Evolutionary conservation across 805 yeast genomes (phyloP).

Genomic region (Starmerella scarabaei): DNA sequence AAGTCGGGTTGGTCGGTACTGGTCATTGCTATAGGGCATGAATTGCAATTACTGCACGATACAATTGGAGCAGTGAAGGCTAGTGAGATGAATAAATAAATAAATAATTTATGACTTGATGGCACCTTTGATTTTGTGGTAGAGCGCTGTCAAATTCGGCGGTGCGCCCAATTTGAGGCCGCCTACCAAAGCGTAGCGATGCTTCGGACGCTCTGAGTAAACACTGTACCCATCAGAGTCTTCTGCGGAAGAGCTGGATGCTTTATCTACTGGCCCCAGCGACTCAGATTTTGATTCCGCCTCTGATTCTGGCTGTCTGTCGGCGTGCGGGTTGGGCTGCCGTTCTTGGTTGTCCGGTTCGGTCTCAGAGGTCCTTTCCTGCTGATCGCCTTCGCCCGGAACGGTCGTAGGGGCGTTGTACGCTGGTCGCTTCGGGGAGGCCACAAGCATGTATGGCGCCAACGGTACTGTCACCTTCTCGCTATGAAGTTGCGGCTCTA

Average conservation of each 20-base stretch:
- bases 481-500: slow-evolving; percentile 12
- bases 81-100: slow-evolving; percentile 1
- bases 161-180: slow-evolving; percentile 12
- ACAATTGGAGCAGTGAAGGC: slow-evolving; percentile 19
- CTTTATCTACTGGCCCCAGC: neutral
- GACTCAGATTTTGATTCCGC: neutral
- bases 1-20: slow-evolving; percentile 22
- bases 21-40: slow-evolving; percentile 25
- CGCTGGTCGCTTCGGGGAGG: slow-evolving; percentile 20
- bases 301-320: neutral
- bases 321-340: neutral
- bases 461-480: slow-evolving; percentile 16
- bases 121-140: slow-evolving; percentile 5
- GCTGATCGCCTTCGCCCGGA: neutral
- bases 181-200: slow-evolving; percentile 14
- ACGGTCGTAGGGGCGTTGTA: slow-evolving; percentile 2
- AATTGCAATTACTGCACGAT: slow-evolving; percentile 20
- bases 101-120: neutral
- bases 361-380: neutral
- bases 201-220: slow-evolving; percentile 11
- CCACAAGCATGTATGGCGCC: slow-evolving; percentile 17
- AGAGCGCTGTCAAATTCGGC: slow-evolving; percentile 15
- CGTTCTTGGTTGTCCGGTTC: neutral
- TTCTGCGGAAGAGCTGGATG: too few relatives aligned
- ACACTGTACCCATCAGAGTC: neutral